A percentile compares a stretch with the other conserved stretches of the same genome.
Evolutionary conservation across 768 basidiomycete genomes (phyloP).

Genomic region (Mycena sanguinolenta): DNA sequence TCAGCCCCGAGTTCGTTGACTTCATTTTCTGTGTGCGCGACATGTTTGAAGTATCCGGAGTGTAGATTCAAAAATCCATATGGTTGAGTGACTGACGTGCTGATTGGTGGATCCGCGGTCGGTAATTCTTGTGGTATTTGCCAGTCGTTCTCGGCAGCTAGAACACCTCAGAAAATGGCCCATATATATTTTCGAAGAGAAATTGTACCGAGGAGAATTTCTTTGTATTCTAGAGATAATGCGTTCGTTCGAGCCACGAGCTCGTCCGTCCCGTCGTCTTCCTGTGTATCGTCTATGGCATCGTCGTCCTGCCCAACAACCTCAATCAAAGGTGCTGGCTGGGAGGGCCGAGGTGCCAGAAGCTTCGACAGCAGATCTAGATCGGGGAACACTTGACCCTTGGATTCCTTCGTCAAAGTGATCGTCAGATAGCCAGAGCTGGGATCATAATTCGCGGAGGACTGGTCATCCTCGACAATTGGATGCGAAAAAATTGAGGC

Average conservation of each 20-base stretch:
- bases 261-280: slow-evolving; percentile 48
- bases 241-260: slow-evolving; percentile 57
- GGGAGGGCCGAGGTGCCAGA: slow-evolving; percentile 72
- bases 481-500: slow-evolving; percentile 81
- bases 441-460: slow-evolving; percentile 82
- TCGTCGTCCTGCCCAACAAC: slow-evolving; percentile 59
- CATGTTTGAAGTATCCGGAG: slow-evolving; percentile 81
- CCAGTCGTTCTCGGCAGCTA: slow-evolving; percentile 87
- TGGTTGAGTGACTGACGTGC: slow-evolving; percentile 57
- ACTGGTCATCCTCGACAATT: slow-evolving; percentile 75
- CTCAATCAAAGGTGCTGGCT: slow-evolving; percentile 63
- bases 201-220: slow-evolving; percentile 68
- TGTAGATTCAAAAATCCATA: slow-evolving; percentile 87
- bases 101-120: slow-evolving; percentile 52
- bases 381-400: slow-evolving; percentile 79
- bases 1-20: slow-evolving; percentile 82
- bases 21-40: slow-evolving; percentile 83
- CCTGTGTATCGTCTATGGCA: slow-evolving; percentile 10
- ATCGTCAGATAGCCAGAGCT: slow-evolving; percentile 83
- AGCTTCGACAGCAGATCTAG: slow-evolving; percentile 85
- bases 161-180: slow-evolving; percentile 20
- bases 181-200: background rate
- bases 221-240: slow-evolving; percentile 69
- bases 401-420: slow-evolving; percentile 75
- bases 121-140: slow-evolving; percentile 76